These are phyloP conservation scores for Auriscalpium orientale DNA, from an alignment of 768 basidiomycete species.

Conservation along the genomic window DNA sequence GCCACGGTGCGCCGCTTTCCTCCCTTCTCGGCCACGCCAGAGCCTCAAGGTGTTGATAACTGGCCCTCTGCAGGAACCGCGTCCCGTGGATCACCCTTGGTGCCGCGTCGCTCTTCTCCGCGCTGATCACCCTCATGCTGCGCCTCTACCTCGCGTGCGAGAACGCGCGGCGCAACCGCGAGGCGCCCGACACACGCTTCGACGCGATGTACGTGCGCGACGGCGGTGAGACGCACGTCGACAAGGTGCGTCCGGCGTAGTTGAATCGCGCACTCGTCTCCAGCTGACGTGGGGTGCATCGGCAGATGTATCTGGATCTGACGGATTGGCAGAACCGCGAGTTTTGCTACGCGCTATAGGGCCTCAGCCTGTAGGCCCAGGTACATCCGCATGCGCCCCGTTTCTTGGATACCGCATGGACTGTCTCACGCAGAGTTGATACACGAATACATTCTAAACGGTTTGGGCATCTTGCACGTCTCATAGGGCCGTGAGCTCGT, in stretches of 20 bases:
- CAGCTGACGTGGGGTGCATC: neutral
- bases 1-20: slow-evolving; percentile 43
- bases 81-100: slow-evolving; percentile 72
- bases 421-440: too few species aligned
- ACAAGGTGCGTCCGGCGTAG: slow-evolving; percentile 38
- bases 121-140: slow-evolving; percentile 44
- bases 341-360: slow-evolving; percentile 58
- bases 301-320: slow-evolving; percentile 66
- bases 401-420: too few species aligned
- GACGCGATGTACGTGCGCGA: slow-evolving; percentile 47
- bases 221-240: slow-evolving; percentile 56
- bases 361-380: too few species aligned
- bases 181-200: slow-evolving; percentile 43
- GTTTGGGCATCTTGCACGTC: too few species aligned
- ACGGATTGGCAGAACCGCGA: slow-evolving; percentile 70
- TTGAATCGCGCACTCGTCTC: neutral
- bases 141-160: slow-evolving; percentile 51
- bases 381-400: too few species aligned
- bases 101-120: slow-evolving; percentile 49
- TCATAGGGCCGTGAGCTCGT: too few species aligned
- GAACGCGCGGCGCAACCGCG: slow-evolving; percentile 53
- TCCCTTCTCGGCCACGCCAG: neutral
- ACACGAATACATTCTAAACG: too few species aligned
- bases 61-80: slow-evolving; percentile 41
- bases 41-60: neutral